A percentile compares a stretch with the other conserved stretches of the same genome.
These are phyloP conservation scores for Boletus rex-veris DNA, from an alignment of 768 basidiomycete species.

Conservation along the genomic window DNA sequence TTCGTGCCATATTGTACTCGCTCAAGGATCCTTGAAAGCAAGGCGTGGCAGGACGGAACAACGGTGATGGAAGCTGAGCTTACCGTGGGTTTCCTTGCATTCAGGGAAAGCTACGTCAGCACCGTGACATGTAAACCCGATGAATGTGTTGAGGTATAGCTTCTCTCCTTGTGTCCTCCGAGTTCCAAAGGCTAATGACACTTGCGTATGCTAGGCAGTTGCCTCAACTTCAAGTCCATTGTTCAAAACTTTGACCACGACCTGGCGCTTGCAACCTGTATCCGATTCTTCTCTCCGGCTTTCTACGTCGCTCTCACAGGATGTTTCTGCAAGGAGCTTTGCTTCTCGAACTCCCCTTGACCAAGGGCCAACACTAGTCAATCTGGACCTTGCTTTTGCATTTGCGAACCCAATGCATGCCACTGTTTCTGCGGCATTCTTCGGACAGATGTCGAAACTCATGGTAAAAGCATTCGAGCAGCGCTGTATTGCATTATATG, in stretches of 20 bases:
- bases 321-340: background rate
- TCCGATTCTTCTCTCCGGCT: slow-evolving; percentile 41
- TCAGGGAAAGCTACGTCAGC: slow-evolving; percentile 86
- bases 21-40: slow-evolving; percentile 55
- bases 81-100: slow-evolving; percentile 81
- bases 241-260: slow-evolving; percentile 67
- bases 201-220: slow-evolving; percentile 48
- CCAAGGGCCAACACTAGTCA: slow-evolving; percentile 67
- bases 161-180: slow-evolving; percentile 1
- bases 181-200: slow-evolving; percentile 5
- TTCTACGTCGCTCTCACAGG: slow-evolving; percentile 16
- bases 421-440: slow-evolving; percentile 76
- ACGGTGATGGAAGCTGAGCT: slow-evolving; percentile 78
- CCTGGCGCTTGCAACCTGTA: slow-evolving; percentile 70
- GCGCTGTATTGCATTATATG: slow-evolving; percentile 73
- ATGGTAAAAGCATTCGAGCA: slow-evolving; percentile 95
- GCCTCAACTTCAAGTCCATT: slow-evolving; percentile 69
- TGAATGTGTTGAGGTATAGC: slow-evolving; percentile 65
- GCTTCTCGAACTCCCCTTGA: slow-evolving; percentile 9
- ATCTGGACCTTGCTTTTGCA: slow-evolving; percentile 78
- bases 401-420: slow-evolving; percentile 88
- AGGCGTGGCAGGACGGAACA: slow-evolving; percentile 29
- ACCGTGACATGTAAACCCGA: slow-evolving; percentile 76
- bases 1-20: slow-evolving; percentile 89
- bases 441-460: slow-evolving; percentile 79